Percentiles rank a stretch among this genome's conserved stretches.
phyloP scores from a whole-genome alignment of 2,329 filamentous ascomycete species.

The Didymosphaeria variabile region DNA sequence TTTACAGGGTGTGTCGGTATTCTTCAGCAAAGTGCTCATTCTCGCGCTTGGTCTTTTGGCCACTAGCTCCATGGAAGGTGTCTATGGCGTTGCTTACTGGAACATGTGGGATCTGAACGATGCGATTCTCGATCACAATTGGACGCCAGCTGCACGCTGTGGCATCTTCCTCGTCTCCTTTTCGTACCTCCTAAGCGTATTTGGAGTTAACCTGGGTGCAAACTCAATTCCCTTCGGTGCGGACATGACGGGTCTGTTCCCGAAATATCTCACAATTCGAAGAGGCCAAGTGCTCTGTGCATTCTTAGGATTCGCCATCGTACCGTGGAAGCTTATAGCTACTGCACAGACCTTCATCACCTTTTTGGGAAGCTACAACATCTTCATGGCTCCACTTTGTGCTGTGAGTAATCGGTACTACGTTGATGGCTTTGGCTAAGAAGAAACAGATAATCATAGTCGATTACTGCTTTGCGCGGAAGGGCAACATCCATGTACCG shows the following conservation, averaged over 20 bases:
- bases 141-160: conserved; percentile 45
- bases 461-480: conserved; percentile 52
- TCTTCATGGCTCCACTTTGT: conserved; percentile 54
- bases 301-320: conserved; percentile 47
- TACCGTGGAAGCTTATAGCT: conserved; percentile 56
- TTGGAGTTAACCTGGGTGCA: conserved; percentile 55
- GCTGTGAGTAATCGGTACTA: conserved; percentile 17
- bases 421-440: background rate
- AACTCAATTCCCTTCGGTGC: conserved; percentile 55
- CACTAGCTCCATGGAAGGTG: conserved; percentile 47
- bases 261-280: conserved; percentile 55
- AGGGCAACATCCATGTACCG: conserved; percentile 54
- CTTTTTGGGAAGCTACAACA: conserved; percentile 54
- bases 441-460: conserved; percentile 44
- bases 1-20: conserved; percentile 48
- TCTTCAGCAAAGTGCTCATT: conserved; percentile 51
- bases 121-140: conserved; percentile 53
- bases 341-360: conserved; percentile 54
- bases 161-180: conserved; percentile 52
- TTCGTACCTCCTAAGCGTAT: conserved; percentile 50
- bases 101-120: conserved; percentile 58
- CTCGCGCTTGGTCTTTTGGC: conserved; percentile 53
- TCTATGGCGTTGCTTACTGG: conserved; percentile 53
- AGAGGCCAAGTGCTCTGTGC: conserved; percentile 55
- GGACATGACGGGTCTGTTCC: conserved; percentile 55